Base-by-base conservation (phyloP, 176 grass and related monocot genomes). In the Themeda triandra region DNA sequence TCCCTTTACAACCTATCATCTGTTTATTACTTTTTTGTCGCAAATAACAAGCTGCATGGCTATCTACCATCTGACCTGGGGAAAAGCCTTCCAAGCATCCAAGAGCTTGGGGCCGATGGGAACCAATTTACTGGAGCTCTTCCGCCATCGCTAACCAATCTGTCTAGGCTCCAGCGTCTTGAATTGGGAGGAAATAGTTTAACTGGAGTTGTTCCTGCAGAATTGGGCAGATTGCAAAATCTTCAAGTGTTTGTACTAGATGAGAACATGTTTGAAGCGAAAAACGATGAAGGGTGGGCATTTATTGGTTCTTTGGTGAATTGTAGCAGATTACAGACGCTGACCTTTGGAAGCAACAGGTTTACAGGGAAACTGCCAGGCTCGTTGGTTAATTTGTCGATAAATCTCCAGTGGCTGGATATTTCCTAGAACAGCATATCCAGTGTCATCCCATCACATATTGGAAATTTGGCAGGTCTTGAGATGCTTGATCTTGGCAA, bases 271-370 rank as follows among this genome's bases (percentile, higher is more conserved):
- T 49, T 83, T 5, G 71, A 65, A 9, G 81, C 81, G 37, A 75
- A 74, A 13, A 36, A 75, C 12, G 41, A 83, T 2, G 13, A 66
- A 37, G 81, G 51, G 74, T 83, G 70, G 71, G 56, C 13, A 28
- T 83, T 83, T n/a, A 2, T 83, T 65, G 45, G 29, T 49, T 75
- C 81, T 36, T 65, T 83, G 71, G 15, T 11, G 29, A 82, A 83
- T 30, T 73, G 80, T 28, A 73, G 36, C 51, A 62, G 17, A 5
- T 14, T 82, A 25, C 35, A 67, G 8, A 0, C 4, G 0, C 65
- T 67, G 1, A 0, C 0, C 15, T 19, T 67, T 67, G 65, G 17
- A 10, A 1, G 8, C 2, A 67, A 67, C 1, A 67, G 64, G 8
- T 67, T 67, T 18, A 17, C 65, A 3, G 65, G 65, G 3, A 51